Percentiles rank a stretch among this genome's conserved stretches.
Conservation (phyloP, 2,329 filamentous ascomycete species). For the Aureobasidium sp. region DNA sequence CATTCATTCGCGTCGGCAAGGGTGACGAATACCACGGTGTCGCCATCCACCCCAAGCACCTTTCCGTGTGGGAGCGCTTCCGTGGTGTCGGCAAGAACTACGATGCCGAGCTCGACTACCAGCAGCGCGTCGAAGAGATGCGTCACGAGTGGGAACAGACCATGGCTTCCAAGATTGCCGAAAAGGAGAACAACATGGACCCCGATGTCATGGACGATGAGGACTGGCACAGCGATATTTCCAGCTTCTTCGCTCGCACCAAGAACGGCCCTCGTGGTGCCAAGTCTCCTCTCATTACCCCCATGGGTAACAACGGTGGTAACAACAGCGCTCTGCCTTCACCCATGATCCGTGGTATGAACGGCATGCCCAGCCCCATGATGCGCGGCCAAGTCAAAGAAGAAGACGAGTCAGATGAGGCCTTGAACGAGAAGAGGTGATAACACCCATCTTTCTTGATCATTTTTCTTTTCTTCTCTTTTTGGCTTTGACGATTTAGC, state of each 20-base stretch:
- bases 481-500: not conserved
- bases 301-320: not conserved
- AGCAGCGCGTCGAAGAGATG: conserved; percentile 79
- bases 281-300: not conserved
- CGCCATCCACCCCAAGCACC: conserved; percentile 79
- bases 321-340: not conserved
- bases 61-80: conserved; percentile 80
- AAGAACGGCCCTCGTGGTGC: conserved; percentile 16
- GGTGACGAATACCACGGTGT: conserved; percentile 84
- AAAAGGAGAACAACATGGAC: conserved; percentile 38
- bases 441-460: not conserved
- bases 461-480: not conserved
- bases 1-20: conserved; percentile 70
- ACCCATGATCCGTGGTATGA: conserved; percentile 5
- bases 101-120: conserved; percentile 72
- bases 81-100: conserved; percentile 73
- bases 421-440: conserved; percentile 6
- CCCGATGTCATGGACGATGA: conserved; percentile 32
- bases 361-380: conserved; percentile 10
- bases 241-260: conserved; percentile 47
- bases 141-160: conserved; percentile 47
- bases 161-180: conserved; percentile 44
- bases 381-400: conserved; percentile 13
- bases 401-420: conserved; percentile 7
- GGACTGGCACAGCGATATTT: conserved; percentile 42